Percentiles rank a stretch among this genome's conserved stretches.
Evolutionary conservation across 2,329 filamentous ascomycete species (phyloP).

Genomic region (Keithomyces neogunnii): DNA sequence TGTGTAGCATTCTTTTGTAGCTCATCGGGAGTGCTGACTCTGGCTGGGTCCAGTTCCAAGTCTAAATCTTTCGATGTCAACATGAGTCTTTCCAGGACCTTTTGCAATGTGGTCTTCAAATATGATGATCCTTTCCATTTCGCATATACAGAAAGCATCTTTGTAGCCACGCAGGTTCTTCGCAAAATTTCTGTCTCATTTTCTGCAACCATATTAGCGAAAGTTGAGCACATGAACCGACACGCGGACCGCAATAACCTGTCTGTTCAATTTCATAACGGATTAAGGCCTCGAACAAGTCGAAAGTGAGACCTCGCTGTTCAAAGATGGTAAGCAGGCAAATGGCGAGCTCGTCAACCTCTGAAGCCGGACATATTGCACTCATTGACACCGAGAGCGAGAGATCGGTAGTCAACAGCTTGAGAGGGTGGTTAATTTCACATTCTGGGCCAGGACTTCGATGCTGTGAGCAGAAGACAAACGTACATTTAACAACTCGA

Average conservation of each 20-base stretch:
- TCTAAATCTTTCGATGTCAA: slow-evolving; percentile 59
- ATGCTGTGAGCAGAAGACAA: background rate
- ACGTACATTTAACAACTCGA: slow-evolving; percentile 48
- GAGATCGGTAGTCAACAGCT: slow-evolving; percentile 55
- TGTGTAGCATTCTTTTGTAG: slow-evolving; percentile 58
- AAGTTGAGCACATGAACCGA: background rate
- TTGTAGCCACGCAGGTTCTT: slow-evolving; percentile 63
- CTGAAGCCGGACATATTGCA: slow-evolving; percentile 56
- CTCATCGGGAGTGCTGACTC: slow-evolving; percentile 52
- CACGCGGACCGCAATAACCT: slow-evolving; percentile 24
- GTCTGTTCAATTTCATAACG: slow-evolving; percentile 62
- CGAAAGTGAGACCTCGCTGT: slow-evolving; percentile 53
- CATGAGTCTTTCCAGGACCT: slow-evolving; percentile 58
- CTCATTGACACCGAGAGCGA: slow-evolving; percentile 56
- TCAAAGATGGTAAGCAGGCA: slow-evolving; percentile 64
- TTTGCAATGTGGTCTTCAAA: slow-evolving; percentile 55
- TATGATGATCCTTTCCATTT: slow-evolving; percentile 63
- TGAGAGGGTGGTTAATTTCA: background rate
- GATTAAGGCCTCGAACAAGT: slow-evolving; percentile 56
- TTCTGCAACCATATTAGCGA: slow-evolving; percentile 30
- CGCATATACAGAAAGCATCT: slow-evolving; percentile 62
- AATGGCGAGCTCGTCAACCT: slow-evolving; percentile 61
- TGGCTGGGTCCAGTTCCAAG: slow-evolving; percentile 57
- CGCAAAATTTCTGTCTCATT: slow-evolving; percentile 60
- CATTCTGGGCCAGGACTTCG: background rate